A percentile compares a stretch with the other conserved stretches of the same genome.
Conservation (phyloP, 345 rosid species). For the Hypericum perforatum region DNA sequence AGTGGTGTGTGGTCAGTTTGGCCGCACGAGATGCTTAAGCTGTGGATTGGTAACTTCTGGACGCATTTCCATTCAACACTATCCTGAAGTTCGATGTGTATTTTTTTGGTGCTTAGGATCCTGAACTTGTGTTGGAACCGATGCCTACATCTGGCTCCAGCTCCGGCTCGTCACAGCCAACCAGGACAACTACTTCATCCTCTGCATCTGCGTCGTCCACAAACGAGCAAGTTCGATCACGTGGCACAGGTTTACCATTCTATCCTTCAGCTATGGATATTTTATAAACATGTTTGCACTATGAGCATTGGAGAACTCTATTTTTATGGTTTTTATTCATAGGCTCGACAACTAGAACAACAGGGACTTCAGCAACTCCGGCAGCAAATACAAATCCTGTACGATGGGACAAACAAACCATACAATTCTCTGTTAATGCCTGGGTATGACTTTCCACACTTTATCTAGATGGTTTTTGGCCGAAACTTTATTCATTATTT, state of each 20-base stretch:
- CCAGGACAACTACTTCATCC: conserved; percentile 34
- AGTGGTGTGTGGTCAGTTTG: not conserved
- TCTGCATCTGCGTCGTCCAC: conserved; percentile 38
- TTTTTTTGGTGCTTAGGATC: too few relatives aligned
- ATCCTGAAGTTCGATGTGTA: too few relatives aligned
- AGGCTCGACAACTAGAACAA: conserved; percentile 60
- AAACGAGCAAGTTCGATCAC: conserved; percentile 43
- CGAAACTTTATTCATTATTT: not conserved
- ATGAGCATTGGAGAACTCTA: too few relatives aligned
- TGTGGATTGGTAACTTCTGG: too few relatives aligned
- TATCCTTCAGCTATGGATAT: not conserved
- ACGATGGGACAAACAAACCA: conserved; percentile 84
- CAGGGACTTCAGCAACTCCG: conserved; percentile 51
- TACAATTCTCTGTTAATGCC: conserved; percentile 95
- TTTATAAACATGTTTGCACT: too few relatives aligned
- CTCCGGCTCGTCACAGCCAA: not conserved
- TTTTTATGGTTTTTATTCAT: not conserved
- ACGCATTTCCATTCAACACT: too few relatives aligned
- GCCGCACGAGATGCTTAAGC: not conserved
- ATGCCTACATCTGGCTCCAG: not conserved
- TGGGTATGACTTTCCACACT: conserved; percentile 45
- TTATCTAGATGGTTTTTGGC: not conserved
- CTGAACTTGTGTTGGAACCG: not conserved
- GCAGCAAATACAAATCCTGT: conserved; percentile 39
- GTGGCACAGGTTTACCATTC: conserved; percentile 36